These are phyloP conservation scores for Solanum hybrid DNA, from an alignment of 305 asterid species.

Conservation along the genomic window DNA sequence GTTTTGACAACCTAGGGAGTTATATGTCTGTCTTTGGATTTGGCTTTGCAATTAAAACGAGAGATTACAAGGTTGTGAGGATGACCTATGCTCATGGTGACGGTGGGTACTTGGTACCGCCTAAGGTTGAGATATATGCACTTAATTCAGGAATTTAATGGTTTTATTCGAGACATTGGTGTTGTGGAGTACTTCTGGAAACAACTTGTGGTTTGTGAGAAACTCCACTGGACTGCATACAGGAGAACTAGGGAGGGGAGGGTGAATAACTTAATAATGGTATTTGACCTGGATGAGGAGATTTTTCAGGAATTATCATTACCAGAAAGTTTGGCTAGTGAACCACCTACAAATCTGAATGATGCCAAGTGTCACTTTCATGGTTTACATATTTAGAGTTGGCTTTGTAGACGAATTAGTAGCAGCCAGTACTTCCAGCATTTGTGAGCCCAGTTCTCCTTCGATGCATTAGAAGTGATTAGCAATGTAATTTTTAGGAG, in stretches of 20 bases:
- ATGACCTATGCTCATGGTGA: neutral
- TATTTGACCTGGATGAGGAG: conserved; percentile 7
- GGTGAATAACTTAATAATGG: conserved; percentile 15
- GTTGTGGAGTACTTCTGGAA: conserved; percentile 24
- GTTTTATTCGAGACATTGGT: conserved; percentile 5
- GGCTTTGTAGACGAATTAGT: neutral
- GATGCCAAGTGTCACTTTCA: neutral
- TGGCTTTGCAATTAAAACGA: conserved; percentile 13
- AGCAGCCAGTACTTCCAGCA: neutral
- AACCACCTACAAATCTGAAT: neutral
- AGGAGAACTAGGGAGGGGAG: neutral
- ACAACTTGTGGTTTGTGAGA: conserved; percentile 17
- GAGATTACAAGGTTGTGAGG: conserved; percentile 33
- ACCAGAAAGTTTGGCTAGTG: neutral
- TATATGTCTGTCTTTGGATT: conserved; percentile 20
- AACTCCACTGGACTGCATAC: conserved; percentile 25
- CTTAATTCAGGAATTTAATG: conserved; percentile 8
- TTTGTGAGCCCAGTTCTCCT: neutral
- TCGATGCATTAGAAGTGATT: neutral
- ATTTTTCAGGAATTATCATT: neutral
- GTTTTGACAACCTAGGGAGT: neutral
- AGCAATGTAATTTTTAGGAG: neutral
- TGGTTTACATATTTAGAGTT: neutral
- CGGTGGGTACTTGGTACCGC: conserved; percentile 14
- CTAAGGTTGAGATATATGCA: conserved; percentile 23